phyloP scores from a whole-genome alignment of 805 yeast species.

The Starmera quercuum region DNA sequence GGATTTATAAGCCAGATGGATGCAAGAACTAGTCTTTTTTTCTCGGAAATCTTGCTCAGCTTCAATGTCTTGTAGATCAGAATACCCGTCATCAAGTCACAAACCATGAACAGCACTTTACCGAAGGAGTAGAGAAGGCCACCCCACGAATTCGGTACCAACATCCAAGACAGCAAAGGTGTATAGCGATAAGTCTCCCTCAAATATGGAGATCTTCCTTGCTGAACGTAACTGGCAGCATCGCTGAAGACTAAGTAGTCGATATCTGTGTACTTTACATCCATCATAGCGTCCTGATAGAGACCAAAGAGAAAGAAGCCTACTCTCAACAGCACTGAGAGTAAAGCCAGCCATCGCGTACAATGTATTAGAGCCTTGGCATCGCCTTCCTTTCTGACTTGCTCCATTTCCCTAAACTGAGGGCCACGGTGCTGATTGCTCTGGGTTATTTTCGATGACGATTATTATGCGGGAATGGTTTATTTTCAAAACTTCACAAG shows the following conservation, averaged over 20 bases:
- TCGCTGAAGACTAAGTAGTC: slow-evolving; percentile 93
- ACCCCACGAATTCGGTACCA: slow-evolving; percentile 53
- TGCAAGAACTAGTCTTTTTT: slow-evolving; percentile 34
- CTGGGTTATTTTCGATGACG: no score
- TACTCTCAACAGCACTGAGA: slow-evolving; percentile 35
- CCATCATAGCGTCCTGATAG: slow-evolving; percentile 76
- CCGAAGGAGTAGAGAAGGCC: slow-evolving; percentile 60
- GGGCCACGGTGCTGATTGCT: no score
- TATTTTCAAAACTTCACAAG: no score
- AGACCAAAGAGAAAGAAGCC: slow-evolving; percentile 72
- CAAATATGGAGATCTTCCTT: slow-evolving; percentile 57
- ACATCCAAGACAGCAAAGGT: slow-evolving; percentile 79
- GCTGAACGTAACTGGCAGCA: slow-evolving; percentile 66
- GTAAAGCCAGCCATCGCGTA: slow-evolving; percentile 5
- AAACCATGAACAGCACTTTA: slow-evolving; percentile 63
- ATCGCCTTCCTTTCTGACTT: slow-evolving; percentile 3
- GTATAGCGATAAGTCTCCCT: slow-evolving; percentile 93
- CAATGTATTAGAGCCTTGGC: no score
- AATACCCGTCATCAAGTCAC: slow-evolving; percentile 78
- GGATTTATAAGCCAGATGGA: slow-evolving; percentile 88
- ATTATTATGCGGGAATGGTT: no score
- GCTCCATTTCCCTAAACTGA: no score
- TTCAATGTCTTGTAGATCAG: slow-evolving; percentile 39
- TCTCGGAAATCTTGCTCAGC: slow-evolving; percentile 14
- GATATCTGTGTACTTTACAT: slow-evolving; percentile 85